These are phyloP conservation scores for Ochetophila trinervis DNA, from an alignment of 306 rosid genomes.

Conservation along the genomic window DNA sequence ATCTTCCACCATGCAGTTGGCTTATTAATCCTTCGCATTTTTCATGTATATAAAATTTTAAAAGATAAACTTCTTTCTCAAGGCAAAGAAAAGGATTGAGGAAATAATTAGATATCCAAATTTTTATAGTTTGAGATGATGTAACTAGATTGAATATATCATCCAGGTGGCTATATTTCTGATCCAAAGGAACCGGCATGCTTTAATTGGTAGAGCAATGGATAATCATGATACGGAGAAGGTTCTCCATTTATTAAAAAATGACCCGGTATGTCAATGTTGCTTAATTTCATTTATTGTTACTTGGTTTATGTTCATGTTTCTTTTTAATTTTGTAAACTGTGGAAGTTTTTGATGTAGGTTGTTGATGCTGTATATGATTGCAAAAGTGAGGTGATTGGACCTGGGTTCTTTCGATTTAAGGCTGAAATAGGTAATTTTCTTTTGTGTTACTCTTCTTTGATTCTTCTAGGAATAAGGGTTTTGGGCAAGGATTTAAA, in stretches of 20 bases:
- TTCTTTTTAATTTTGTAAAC: constrained; percentile 25
- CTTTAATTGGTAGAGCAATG: constrained; percentile 97
- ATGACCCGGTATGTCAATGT: constrained; percentile 67
- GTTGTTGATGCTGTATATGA: constrained; percentile 93
- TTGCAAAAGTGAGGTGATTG: constrained; percentile 99
- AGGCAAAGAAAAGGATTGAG: neutral
- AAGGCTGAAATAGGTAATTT: constrained; percentile 92
- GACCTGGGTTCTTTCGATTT: constrained; percentile 96
- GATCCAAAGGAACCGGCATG: constrained; percentile 96
- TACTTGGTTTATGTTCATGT: constrained; percentile 12
- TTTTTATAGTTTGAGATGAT: neutral
- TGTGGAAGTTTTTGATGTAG: constrained; percentile 34
- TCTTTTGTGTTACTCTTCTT: constrained; percentile 12
- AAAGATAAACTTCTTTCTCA: neutral
- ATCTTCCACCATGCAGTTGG: too few relatives aligned
- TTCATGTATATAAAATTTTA: too few relatives aligned
- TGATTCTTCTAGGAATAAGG: neutral
- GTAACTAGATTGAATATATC: constrained; percentile 22
- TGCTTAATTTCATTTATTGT: constrained; percentile 12
- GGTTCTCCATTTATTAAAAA: constrained; percentile 82
- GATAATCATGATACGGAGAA: constrained; percentile 93
- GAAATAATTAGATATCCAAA: neutral
- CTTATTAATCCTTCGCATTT: too few relatives aligned
- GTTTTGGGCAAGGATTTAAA: too few relatives aligned
- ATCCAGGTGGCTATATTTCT: constrained; percentile 97